A percentile compares a stretch with the other conserved stretches of the same genome.
These are phyloP conservation scores for Umbelopsis sp. DNA, from an alignment of 371 early-diverging fungal genomes.

Conservation along the genomic window DNA sequence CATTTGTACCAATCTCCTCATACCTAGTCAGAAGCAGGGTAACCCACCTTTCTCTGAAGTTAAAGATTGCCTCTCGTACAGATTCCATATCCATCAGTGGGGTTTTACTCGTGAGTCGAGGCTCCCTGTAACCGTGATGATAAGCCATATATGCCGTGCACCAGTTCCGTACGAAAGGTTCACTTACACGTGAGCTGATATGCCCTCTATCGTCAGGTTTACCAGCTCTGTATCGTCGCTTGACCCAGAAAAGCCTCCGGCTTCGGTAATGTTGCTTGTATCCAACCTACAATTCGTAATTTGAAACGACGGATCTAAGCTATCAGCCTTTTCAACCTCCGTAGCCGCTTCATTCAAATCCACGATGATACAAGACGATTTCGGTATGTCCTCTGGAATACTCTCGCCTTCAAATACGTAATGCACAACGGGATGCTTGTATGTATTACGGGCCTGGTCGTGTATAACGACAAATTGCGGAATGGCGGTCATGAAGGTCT, in stretches of 20 bases:
- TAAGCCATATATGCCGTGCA: neutral
- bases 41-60: conserved; percentile 7
- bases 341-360: conserved; percentile 49
- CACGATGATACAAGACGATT: conserved; percentile 52
- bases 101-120: neutral
- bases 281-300: conserved; percentile 51
- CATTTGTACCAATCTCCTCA: neutral
- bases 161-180: neutral
- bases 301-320: conserved; percentile 58
- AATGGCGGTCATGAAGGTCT: conserved; percentile 26
- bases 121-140: neutral
- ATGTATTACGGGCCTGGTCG: conserved; percentile 49
- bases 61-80: neutral
- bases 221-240: conserved; percentile 29
- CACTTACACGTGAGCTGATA: conserved; percentile 43
- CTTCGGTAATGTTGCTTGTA: conserved; percentile 30
- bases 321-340: conserved; percentile 36
- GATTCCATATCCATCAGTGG: conserved; percentile 11
- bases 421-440: conserved; percentile 56
- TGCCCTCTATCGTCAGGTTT: conserved; percentile 44
- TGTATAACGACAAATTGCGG: conserved; percentile 59
- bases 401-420: conserved; percentile 61
- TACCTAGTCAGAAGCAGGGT: too few relatives aligned
- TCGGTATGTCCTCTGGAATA: conserved; percentile 46
- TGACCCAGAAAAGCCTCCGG: neutral